Evolutionary conservation across 768 basidiomycete genomes (phyloP).

Genomic region (Exsudoporus frostii): DNA sequence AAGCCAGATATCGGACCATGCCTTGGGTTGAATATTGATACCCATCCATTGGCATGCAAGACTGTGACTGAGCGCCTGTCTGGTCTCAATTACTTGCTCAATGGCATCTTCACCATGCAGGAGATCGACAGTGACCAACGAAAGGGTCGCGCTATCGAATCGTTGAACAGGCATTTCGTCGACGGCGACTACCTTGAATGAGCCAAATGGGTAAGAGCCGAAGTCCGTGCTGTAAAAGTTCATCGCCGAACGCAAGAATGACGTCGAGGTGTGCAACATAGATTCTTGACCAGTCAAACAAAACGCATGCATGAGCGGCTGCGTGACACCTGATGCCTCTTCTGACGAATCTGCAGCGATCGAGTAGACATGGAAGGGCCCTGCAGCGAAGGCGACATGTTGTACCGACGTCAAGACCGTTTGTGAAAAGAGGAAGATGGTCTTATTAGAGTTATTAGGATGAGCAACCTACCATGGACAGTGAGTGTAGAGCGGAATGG

Average conservation of each 20-base stretch:
- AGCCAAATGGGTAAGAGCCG: constrained; percentile 94
- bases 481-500: constrained; percentile 5
- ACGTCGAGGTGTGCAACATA: constrained; percentile 63
- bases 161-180: constrained; percentile 80
- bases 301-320: constrained; percentile 84
- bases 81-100: constrained; percentile 89
- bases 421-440: constrained; percentile 91
- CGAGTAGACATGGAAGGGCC: constrained; percentile 81
- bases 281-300: constrained; percentile 87
- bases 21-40: constrained; percentile 91
- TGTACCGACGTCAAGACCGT: constrained; percentile 88
- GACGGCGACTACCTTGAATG: constrained; percentile 92
- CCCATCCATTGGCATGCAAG: constrained; percentile 97
- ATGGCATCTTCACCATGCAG: constrained; percentile 86
- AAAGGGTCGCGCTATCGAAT: constrained; percentile 82
- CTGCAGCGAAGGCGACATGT: constrained; percentile 93
- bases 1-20: constrained; percentile 95
- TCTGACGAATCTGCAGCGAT: constrained; percentile 64
- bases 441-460: constrained; percentile 90
- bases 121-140: constrained; percentile 75
- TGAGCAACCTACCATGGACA: constrained; percentile 68
- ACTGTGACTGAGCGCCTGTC: constrained; percentile 82
- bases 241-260: constrained; percentile 86
- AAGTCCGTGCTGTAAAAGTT: constrained; percentile 87
- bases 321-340: constrained; percentile 59